phyloP scores from a whole-genome alignment of 805 yeast genomes.

The Kodamaea sagamina region DNA sequence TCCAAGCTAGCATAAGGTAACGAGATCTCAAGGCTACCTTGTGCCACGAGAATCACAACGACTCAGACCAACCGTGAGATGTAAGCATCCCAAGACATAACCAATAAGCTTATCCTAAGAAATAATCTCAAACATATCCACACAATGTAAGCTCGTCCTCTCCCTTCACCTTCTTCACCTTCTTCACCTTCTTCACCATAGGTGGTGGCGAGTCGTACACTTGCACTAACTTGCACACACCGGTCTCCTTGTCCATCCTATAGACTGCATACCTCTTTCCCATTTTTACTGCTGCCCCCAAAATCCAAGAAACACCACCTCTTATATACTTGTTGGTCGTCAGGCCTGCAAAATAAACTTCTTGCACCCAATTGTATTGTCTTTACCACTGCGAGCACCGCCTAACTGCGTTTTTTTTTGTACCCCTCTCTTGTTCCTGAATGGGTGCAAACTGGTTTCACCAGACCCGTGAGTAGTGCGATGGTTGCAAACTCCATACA shows the following conservation, averaged over 20 bases:
- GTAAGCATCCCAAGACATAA: too few species aligned
- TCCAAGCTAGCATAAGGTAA: too few species aligned
- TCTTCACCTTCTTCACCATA: slow-evolving; percentile 1
- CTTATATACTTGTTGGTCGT: slow-evolving; percentile 4
- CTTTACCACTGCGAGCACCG: slow-evolving; percentile 1
- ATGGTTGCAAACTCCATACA: too few species aligned
- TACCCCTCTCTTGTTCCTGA: background rate
- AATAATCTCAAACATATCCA: background rate
- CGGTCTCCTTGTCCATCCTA: slow-evolving; percentile 11
- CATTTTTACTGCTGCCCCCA: background rate
- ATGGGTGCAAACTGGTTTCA: slow-evolving; percentile 1
- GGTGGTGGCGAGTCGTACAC: slow-evolving; percentile 7
- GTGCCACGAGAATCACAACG: too few species aligned
- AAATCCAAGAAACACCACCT: background rate
- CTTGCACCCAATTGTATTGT: background rate
- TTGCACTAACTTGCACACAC: slow-evolving; percentile 10
- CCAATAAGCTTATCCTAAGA: too few species aligned
- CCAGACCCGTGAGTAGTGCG: too few species aligned
- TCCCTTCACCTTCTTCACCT: slow-evolving; percentile 5
- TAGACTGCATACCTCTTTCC: slow-evolving; percentile 12
- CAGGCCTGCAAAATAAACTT: background rate
- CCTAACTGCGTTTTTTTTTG: slow-evolving; percentile 1
- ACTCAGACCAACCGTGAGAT: too few species aligned
- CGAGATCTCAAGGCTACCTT: too few species aligned
- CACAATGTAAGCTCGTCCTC: slow-evolving; percentile 11